These are phyloP conservation scores for Pythium aquatile DNA, from an alignment of 352 stramenopile genomes.

Conservation along the genomic window DNA sequence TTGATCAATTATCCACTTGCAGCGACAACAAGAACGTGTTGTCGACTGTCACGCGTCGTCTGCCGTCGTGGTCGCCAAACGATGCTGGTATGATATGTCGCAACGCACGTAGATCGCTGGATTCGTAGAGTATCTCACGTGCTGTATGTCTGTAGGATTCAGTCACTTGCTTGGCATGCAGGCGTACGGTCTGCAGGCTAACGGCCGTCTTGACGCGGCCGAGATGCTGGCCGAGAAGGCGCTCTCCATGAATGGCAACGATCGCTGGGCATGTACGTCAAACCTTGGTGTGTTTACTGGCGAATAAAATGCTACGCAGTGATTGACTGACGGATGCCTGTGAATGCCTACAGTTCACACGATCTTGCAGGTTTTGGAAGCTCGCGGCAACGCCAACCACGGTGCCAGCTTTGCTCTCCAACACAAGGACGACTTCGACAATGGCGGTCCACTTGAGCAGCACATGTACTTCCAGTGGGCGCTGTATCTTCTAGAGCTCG, in stretches of 20 bases:
- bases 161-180: slow-evolving; percentile 81
- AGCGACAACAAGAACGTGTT: slow-evolving; percentile 81
- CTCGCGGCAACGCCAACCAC: slow-evolving; percentile 79
- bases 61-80: slow-evolving; percentile 77
- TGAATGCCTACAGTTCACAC: slow-evolving; percentile 55
- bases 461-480: slow-evolving; percentile 85
- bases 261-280: slow-evolving; percentile 79
- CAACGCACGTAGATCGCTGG: not conserved
- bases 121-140: not conserved
- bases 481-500: slow-evolving; percentile 76
- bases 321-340: not conserved
- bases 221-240: slow-evolving; percentile 72
- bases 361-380: slow-evolving; percentile 74
- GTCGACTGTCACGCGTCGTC: slow-evolving; percentile 62
- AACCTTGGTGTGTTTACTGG: no score
- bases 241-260: slow-evolving; percentile 83
- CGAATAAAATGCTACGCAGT: no score
- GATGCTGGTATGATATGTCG: slow-evolving; percentile 32
- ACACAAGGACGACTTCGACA: slow-evolving; percentile 76
- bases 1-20: not conserved
- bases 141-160: slow-evolving; percentile 38
- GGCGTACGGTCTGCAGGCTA: slow-evolving; percentile 73
- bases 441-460: slow-evolving; percentile 62
- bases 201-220: slow-evolving; percentile 62
- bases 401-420: slow-evolving; percentile 83